phyloP scores from a whole-genome alignment of 2,329 filamentous ascomycete species.

The Claviceps humidiphila region DNA sequence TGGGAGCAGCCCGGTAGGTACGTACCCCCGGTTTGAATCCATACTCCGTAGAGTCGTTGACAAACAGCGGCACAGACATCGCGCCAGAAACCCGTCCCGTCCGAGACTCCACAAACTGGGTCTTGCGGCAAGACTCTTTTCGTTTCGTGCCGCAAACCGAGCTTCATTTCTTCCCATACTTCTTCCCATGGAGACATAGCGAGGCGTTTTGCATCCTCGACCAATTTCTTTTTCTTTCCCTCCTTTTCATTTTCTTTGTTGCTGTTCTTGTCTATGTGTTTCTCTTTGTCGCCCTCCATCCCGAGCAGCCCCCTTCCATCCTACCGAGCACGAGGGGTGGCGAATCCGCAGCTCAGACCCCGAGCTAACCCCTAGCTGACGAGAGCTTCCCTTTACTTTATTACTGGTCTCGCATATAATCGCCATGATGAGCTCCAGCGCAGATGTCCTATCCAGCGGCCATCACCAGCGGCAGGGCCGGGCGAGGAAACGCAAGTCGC shows the following conservation, averaged over 20 bases:
- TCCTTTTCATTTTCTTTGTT: not conserved
- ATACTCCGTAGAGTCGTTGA: not conserved
- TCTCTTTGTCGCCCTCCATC: not conserved
- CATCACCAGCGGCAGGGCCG: conserved; percentile 29
- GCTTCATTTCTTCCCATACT: too few relatives aligned
- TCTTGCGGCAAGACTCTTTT: not conserved
- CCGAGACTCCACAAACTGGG: not conserved
- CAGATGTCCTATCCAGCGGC: conserved; percentile 16
- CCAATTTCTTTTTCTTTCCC: not conserved
- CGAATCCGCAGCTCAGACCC: too few relatives aligned
- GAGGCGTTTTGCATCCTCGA: not conserved
- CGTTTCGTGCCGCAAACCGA: not conserved
- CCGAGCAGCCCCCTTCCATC: not conserved
- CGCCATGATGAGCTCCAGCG: conserved; percentile 15
- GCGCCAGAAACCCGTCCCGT: not conserved
- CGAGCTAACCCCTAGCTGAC: too few relatives aligned
- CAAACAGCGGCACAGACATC: not conserved
- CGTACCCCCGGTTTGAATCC: too few relatives aligned
- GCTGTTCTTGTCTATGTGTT: not conserved
- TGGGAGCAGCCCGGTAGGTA: too few relatives aligned
- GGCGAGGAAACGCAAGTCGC: conserved; percentile 37
- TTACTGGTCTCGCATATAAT: not conserved
- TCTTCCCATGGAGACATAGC: too few relatives aligned
- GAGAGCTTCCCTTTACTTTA: not conserved
- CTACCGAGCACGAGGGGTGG: too few relatives aligned